Conservation (phyloP, 306 rosid species). For the Inga laurina region DNA sequence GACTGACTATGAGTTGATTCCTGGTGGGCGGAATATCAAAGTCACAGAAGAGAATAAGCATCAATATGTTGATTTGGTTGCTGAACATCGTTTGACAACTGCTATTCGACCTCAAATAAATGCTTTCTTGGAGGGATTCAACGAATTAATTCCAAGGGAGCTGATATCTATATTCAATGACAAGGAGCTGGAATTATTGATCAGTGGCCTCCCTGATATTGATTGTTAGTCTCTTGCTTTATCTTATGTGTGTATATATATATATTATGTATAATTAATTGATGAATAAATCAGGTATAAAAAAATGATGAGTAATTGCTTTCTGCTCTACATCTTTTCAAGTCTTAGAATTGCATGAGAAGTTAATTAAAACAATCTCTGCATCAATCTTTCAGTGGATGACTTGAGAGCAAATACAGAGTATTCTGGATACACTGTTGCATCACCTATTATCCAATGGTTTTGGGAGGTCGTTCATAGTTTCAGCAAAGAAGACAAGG, state of each 20-base stretch:
- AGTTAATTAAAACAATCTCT: constrained; percentile 28
- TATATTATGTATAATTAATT: not conserved
- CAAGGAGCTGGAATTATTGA: constrained; percentile 88
- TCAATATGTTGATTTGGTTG: constrained; percentile 87
- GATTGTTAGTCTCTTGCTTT: constrained; percentile 61
- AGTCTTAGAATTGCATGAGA: not conserved
- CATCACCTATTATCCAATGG: constrained; percentile 89
- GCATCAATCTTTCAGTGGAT: constrained; percentile 71
- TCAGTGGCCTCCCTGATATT: constrained; percentile 97
- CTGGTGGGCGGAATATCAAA: constrained; percentile 91
- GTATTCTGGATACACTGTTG: constrained; percentile 88
- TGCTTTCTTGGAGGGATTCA: constrained; percentile 91
- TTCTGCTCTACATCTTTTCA: not conserved
- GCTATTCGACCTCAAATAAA: constrained; percentile 96
- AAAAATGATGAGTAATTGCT: not conserved
- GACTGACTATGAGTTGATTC: constrained; percentile 90
- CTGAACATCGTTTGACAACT: constrained; percentile 90
- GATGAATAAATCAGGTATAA: not conserved
- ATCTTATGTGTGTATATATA: not conserved
- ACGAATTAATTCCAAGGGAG: constrained; percentile 67
- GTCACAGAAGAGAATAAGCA: constrained; percentile 97
- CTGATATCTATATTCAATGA: constrained; percentile 88
- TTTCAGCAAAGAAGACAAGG: constrained; percentile 97
- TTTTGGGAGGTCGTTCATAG: constrained; percentile 95
- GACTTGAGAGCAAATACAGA: constrained; percentile 96